These are phyloP conservation scores for Glycine latifolia DNA, from an alignment of 306 rosid species.

Conservation along the genomic window DNA sequence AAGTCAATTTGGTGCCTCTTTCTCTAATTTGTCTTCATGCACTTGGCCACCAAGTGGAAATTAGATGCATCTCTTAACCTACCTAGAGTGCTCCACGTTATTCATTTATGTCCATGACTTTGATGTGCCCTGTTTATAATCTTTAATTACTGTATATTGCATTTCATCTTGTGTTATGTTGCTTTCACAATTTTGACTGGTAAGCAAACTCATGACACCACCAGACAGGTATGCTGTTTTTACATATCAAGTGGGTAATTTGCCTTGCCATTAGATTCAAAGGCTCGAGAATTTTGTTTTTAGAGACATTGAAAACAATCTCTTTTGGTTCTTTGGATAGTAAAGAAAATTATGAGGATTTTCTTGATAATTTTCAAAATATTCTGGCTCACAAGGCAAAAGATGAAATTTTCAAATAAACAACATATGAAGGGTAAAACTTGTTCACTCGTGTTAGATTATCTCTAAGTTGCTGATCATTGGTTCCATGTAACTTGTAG, in stretches of 20 bases:
- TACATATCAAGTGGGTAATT: constrained; percentile 21
- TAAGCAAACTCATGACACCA: constrained; percentile 7
- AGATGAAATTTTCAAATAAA: too few relatives aligned
- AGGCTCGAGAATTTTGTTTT: constrained; percentile 32
- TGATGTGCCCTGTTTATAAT: background rate
- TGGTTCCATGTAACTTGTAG: constrained; percentile 52
- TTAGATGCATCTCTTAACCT: constrained; percentile 15
- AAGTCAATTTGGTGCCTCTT: constrained; percentile 10
- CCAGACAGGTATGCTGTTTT: constrained; percentile 32
- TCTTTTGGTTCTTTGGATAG: too few relatives aligned
- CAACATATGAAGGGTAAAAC: constrained; percentile 2
- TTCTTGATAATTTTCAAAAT: background rate
- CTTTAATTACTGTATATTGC: background rate
- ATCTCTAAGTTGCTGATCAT: background rate
- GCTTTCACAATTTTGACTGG: constrained; percentile 30
- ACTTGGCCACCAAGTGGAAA: constrained; percentile 24
- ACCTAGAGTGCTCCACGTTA: constrained; percentile 14
- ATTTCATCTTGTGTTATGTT: constrained; percentile 18
- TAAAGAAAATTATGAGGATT: constrained; percentile 10
- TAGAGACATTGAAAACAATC: background rate
- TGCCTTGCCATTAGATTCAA: constrained; percentile 7
- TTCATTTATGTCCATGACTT: constrained; percentile 16
- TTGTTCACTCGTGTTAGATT: constrained; percentile 8
- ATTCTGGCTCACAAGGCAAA: constrained; percentile 2
- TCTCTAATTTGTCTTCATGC: constrained; percentile 34